A percentile compares a stretch with the other conserved stretches of the same genome.
Evolutionary conservation across 441 rosid genomes (phyloP).

Genomic region (Eutrema salsugineum): DNA sequence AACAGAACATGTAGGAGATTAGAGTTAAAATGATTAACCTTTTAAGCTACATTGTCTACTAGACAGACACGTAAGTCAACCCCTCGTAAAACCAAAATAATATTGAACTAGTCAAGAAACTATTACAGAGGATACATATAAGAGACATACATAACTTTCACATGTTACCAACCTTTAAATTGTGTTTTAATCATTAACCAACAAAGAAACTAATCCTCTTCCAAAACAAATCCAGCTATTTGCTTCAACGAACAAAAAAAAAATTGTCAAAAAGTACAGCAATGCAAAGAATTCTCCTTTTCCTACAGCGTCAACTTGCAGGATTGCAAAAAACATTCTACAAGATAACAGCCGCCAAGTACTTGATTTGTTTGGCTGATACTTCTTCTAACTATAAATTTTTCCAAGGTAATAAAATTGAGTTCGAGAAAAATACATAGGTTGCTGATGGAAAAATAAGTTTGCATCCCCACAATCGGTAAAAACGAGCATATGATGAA

Average conservation of each 20-base stretch:
- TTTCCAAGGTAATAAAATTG: not conserved
- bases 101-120: no score
- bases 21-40: not conserved
- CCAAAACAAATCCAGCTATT: not conserved
- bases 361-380: not conserved
- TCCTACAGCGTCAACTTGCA: not conserved
- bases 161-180: not conserved
- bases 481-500: not conserved
- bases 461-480: not conserved
- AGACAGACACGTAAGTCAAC: not conserved
- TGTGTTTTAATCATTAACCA: not conserved
- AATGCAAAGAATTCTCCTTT: not conserved
- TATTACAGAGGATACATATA: not conserved
- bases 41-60: not conserved
- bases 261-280: not conserved
- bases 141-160: not conserved
- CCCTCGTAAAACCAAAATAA: not conserved
- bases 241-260: not conserved
- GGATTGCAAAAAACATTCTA: not conserved
- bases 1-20: not conserved
- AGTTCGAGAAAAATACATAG: not conserved
- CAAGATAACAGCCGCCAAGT: not conserved
- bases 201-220: not conserved
- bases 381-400: not conserved
- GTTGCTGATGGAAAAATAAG: not conserved